These are phyloP conservation scores for Paracoccidioides lutzii DNA, from an alignment of 2,329 filamentous ascomycete genomes.

Conservation along the genomic window DNA sequence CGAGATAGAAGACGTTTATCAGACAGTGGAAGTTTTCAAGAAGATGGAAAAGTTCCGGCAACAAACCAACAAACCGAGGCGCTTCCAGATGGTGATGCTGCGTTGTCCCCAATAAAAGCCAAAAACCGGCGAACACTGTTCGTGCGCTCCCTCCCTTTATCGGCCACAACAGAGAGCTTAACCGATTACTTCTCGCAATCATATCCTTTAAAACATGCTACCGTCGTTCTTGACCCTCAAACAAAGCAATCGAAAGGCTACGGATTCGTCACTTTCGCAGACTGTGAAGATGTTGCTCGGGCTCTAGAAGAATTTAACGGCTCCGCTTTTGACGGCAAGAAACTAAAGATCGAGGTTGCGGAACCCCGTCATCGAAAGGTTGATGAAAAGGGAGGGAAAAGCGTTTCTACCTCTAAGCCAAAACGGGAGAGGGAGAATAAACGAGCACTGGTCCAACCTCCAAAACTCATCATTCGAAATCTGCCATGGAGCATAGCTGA, in stretches of 20 bases:
- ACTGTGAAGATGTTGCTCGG: conserved; percentile 74
- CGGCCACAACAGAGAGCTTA: conserved; percentile 66
- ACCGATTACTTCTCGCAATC: conserved; percentile 87
- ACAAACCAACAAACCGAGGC: not conserved
- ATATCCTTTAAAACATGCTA: conserved; percentile 89
- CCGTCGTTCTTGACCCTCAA: conserved; percentile 72
- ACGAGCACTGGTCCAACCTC: conserved; percentile 47
- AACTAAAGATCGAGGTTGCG: conserved; percentile 75
- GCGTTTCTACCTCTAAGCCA: conserved; percentile 21
- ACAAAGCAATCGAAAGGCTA: conserved; percentile 85
- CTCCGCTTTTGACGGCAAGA: conserved; percentile 61
- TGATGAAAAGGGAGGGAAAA: conserved; percentile 35
- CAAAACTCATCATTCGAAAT: conserved; percentile 81
- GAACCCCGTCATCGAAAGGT: conserved; percentile 67
- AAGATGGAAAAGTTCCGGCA: conserved; percentile 8
- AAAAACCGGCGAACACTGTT: conserved; percentile 59
- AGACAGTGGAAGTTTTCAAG: conserved; percentile 16
- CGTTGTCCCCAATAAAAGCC: conserved; percentile 12
- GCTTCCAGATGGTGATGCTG: not conserved
- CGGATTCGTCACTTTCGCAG: conserved; percentile 93
- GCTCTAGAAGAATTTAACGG: conserved; percentile 75
- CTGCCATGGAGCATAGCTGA: conserved; percentile 91
- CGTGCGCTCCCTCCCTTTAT: conserved; percentile 69
- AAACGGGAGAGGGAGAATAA: conserved; percentile 42
- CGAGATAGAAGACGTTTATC: conserved; percentile 27